Evolutionary conservation across 164 flowering plant genomes (phyloP).

Genomic region (Stephania cephalantha): DNA sequence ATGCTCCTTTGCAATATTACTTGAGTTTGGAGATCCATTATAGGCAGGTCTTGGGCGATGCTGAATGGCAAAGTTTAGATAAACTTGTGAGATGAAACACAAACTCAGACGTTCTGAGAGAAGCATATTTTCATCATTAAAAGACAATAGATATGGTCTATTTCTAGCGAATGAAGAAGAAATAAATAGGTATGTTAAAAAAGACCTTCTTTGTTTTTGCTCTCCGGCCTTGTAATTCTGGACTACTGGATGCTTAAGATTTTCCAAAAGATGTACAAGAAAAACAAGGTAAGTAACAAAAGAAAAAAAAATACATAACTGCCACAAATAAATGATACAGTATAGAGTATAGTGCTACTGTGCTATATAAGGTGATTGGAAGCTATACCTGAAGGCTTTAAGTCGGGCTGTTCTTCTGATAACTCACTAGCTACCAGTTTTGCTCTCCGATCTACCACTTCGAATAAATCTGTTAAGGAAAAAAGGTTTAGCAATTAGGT

Average conservation of each 20-base stretch:
- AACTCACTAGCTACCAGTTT: slow-evolving; percentile 81
- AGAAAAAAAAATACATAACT: not conserved
- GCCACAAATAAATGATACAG: not conserved
- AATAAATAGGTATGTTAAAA: not conserved
- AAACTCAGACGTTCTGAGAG: not conserved
- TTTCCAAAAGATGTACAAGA: slow-evolving; percentile 12
- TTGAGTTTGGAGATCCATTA: slow-evolving; percentile 29
- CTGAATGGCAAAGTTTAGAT: slow-evolving; percentile 24
- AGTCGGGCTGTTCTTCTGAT: slow-evolving; percentile 62
- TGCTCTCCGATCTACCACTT: slow-evolving; percentile 94
- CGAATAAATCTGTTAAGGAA: slow-evolving; percentile 62
- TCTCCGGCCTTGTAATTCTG: slow-evolving; percentile 53
- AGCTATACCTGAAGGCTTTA: slow-evolving; percentile 53
- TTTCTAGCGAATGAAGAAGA: not conserved
- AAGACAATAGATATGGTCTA: not conserved
- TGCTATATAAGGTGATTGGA: not conserved
- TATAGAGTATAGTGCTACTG: not conserved
- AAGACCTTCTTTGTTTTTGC: slow-evolving; percentile 51
- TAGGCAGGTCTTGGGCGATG: slow-evolving; percentile 32
- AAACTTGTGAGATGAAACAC: not conserved
- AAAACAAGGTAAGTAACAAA: not conserved
- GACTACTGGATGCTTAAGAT: slow-evolving; percentile 49
- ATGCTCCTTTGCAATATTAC: slow-evolving; percentile 30
- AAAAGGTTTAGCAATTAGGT: not conserved
- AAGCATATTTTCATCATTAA: not conserved